Evolutionary conservation across 441 rosid genomes (phyloP), one percentile per base, ranked within the genome.

Genomic region (Populus tomentosa): DNA sequence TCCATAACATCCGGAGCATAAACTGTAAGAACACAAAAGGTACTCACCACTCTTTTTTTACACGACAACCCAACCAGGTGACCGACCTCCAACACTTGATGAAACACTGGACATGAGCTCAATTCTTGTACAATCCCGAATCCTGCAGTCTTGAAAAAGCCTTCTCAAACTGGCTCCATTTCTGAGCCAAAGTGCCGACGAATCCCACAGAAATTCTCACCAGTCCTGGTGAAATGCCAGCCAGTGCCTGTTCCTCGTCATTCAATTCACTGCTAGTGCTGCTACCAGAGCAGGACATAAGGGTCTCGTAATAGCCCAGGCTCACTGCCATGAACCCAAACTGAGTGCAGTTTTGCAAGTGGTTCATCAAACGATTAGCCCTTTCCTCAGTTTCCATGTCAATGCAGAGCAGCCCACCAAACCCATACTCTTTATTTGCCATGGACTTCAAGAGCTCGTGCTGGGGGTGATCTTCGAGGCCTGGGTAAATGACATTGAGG

Each of bases 251-350:
- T 74, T 95, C 97, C 46, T 87, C 87, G 0, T 85, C 81, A 8
- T 78, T 91, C 82, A 95, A 33, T 84, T 91, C 99, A 38, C 97
- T 92, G 67, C 98, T 95, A 0, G 98, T 95, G 86, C 95, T 94
- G 35, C 97, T 95, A 0, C 97, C 92, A 2, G 99, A 95, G 83
- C 98, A 92, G 0, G 99, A 94, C 98, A 95, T 90, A 30, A 95
- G 88, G 0, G 97, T 93, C 87, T 95, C 99, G 40, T 89, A 92
- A 83, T 93, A 95, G 28, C 99, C 99, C 85, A 95, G 71, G 86
- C 99, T 95, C 6, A 95, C 99, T 0, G 99, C 98, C 92, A 96
- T 96, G 81, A 96, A 88, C 65, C 98, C 99, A 20, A 96, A 96
- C 59, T 89, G 95, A 0, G 92, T 85, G 62, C 64, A 78, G 73